Evolutionary conservation across 345 rosid genomes (phyloP).

Genomic region (Balakata baccata): DNA sequence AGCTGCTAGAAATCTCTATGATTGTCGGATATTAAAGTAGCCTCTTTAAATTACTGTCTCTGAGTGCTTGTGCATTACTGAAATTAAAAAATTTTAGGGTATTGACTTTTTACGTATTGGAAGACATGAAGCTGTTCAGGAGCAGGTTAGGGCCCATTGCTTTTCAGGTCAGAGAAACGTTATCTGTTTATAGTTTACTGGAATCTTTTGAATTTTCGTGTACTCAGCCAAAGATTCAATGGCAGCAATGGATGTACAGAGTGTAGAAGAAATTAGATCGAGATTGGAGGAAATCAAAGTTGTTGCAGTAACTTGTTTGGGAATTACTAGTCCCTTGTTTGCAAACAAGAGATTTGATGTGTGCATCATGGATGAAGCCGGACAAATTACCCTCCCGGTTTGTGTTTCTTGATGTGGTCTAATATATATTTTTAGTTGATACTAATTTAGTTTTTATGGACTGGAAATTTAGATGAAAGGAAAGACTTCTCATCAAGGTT

Average conservation of each 20-base stretch:
- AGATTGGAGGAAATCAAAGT: conserved; percentile 77
- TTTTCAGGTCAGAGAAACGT: conserved; percentile 55
- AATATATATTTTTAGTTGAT: background rate
- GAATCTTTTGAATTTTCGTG: conserved; percentile 19
- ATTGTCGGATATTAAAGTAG: background rate
- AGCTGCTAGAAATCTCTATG: background rate
- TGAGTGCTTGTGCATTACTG: background rate
- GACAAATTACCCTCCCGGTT: conserved; percentile 91
- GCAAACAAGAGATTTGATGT: conserved; percentile 80
- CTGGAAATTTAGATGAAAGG: background rate
- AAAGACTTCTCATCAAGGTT: background rate
- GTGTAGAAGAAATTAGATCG: conserved; percentile 64
- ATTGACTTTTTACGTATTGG: conserved; percentile 90
- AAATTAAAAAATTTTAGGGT: conserved; percentile 39
- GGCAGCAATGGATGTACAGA: conserved; percentile 51
- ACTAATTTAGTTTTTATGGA: background rate
- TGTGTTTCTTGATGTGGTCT: conserved; percentile 27
- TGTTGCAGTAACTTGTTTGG: conserved; percentile 91
- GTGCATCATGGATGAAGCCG: conserved; percentile 98
- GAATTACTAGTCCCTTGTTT: conserved; percentile 83
- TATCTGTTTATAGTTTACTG: conserved; percentile 3
- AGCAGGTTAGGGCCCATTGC: conserved; percentile 69
- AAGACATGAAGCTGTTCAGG: conserved; percentile 79
- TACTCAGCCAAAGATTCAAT: conserved; percentile 26
- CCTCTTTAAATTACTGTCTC: conserved; percentile 2